Percentiles rank a stretch among this genome's conserved stretches.
phyloP scores from a whole-genome alignment of 2,329 filamentous ascomycete genomes.

The Drechslerella coelobrocha region DNA sequence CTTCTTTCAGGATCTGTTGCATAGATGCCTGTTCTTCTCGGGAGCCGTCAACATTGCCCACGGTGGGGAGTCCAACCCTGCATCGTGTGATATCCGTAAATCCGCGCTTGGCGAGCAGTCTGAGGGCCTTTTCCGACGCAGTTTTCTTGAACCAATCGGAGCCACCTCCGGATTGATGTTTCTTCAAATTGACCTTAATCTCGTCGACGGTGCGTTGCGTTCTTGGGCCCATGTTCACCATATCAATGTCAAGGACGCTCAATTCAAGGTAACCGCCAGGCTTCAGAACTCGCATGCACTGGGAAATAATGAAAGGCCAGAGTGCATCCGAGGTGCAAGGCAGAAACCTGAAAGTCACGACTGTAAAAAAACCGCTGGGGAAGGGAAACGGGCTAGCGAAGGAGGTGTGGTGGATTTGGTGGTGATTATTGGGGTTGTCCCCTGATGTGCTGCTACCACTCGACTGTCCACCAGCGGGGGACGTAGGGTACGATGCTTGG shows the following conservation, averaged over 20 bases:
- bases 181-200: conserved; percentile 72
- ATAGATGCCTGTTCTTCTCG: conserved; percentile 56
- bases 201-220: conserved; percentile 72
- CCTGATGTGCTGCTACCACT: conserved; percentile 56
- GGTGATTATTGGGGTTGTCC: conserved; percentile 69
- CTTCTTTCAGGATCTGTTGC: conserved; percentile 48
- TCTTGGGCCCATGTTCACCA: conserved; percentile 80
- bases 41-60: conserved; percentile 59
- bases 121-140: conserved; percentile 67
- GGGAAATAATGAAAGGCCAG: conserved; percentile 74
- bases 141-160: conserved; percentile 58
- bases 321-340: conserved; percentile 71
- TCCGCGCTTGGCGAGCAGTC: conserved; percentile 71
- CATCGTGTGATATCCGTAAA: conserved; percentile 77
- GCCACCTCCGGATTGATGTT: conserved; percentile 68
- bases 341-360: conserved; percentile 79
- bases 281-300: conserved; percentile 77
- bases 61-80: conserved; percentile 78
- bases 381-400: conserved; percentile 75
- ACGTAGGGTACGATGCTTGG: conserved; percentile 34
- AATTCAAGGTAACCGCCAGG: conserved; percentile 81
- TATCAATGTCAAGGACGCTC: conserved; percentile 77
- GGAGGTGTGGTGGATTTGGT: conserved; percentile 73
- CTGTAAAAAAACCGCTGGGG: conserved; percentile 75
- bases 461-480: conserved; percentile 63